Evolutionary conservation across 2,329 filamentous ascomycete species (phyloP).

Genomic region (Fusarium siculi): DNA sequence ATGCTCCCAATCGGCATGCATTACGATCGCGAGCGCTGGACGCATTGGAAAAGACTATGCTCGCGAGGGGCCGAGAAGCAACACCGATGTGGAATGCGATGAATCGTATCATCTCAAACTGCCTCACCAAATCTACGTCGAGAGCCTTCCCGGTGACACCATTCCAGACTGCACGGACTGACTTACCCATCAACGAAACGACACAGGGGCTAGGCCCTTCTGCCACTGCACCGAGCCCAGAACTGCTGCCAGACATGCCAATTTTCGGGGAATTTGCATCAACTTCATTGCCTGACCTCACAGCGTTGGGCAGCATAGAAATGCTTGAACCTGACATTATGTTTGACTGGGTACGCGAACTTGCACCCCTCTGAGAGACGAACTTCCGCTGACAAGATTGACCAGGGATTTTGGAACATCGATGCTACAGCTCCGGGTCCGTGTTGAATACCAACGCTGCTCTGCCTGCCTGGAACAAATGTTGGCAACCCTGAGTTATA

Average conservation of each 20-base stretch:
- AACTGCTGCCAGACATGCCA: not conserved
- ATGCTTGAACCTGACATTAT: not conserved
- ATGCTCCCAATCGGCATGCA: not conserved
- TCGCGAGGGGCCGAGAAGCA: not conserved
- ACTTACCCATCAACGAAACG: no score
- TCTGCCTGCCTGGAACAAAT: not conserved
- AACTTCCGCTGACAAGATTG: not conserved
- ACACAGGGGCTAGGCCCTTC: not conserved
- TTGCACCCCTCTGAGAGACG: fast-evolving
- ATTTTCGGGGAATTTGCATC: not conserved
- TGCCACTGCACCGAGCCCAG: fast-evolving
- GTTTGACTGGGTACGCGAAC: not conserved
- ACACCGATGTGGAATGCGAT: conserved; percentile 3
- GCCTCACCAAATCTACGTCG: not conserved
- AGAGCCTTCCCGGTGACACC: not conserved
- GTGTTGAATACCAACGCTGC: not conserved
- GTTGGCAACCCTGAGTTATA: not conserved
- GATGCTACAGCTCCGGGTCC: not conserved
- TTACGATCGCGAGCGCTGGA: not conserved
- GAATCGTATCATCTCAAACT: not conserved
- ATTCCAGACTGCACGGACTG: not conserved
- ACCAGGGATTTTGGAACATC: not conserved
- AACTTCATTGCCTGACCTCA: not conserved
- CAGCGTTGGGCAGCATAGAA: not conserved
- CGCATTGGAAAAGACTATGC: not conserved